These are phyloP conservation scores for Beauveria varroae DNA, from an alignment of 2,329 filamentous ascomycete species.

Conservation along the genomic window DNA sequence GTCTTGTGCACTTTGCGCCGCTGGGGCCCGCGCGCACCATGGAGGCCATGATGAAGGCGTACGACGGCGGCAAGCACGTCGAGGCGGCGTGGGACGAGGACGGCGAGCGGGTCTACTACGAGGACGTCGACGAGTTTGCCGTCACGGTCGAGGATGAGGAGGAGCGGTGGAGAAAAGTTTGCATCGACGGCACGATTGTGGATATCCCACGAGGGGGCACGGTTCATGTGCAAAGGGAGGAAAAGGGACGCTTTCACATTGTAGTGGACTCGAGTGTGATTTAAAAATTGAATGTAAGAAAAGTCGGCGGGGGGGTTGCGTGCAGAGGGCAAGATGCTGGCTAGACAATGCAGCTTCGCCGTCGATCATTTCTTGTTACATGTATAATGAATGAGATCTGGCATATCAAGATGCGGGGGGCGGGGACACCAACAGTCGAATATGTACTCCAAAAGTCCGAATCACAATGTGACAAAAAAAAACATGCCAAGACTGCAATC, in stretches of 20 bases:
- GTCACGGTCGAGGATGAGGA: constrained; percentile 63
- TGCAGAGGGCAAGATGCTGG: no score
- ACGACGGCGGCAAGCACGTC: constrained; percentile 50
- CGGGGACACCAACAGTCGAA: not conserved
- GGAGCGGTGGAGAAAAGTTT: constrained; percentile 74
- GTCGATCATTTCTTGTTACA: not conserved
- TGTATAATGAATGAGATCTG: not conserved
- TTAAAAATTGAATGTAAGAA: not conserved
- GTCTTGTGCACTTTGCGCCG: constrained; percentile 68
- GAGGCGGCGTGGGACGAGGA: constrained; percentile 35
- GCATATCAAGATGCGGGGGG: not conserved
- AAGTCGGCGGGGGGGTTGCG: not conserved
- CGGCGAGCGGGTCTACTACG: constrained; percentile 61
- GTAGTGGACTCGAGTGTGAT: constrained; percentile 29
- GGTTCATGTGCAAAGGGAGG: constrained; percentile 53
- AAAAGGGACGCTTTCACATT: constrained; percentile 34
- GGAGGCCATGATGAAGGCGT: constrained; percentile 65
- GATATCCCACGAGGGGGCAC: constrained; percentile 62
- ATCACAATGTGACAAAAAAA: not conserved
- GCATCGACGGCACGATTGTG: constrained; percentile 87
- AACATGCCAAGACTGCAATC: not conserved
- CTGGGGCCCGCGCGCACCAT: constrained; percentile 59
- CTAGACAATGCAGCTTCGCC: not conserved
- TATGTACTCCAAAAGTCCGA: not conserved
- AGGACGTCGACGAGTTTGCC: constrained; percentile 57